Evolutionary conservation across 2,329 filamentous ascomycete species (phyloP), one percentile per base, ranked within the genome.

Genomic region (Cyclaneusma minus): DNA sequence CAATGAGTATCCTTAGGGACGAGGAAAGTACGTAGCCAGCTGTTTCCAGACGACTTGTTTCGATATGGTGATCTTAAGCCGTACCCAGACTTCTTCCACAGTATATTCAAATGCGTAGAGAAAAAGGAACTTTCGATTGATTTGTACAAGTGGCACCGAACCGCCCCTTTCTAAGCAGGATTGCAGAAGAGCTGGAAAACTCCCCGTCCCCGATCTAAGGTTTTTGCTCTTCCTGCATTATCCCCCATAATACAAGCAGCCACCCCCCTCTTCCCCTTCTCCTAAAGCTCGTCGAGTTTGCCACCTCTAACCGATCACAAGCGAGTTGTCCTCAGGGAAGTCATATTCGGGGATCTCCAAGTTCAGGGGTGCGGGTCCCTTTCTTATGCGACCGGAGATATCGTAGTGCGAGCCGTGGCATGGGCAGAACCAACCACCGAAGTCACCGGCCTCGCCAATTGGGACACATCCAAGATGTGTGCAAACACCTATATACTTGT

Each of bases 371-470:
- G 89, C 89, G 38, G 89, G 89, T 41, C 89, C 89, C 71, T 82
- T 94, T 66, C 89, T 77, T 70, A 93, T 82, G 60, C 89, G 84
- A 56, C 89, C 89, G 39, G 85, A 95, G 57, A 98, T 95, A 56
- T 98, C 89, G 73, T 98, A 98, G 69, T 98, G 89, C 44, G 85
- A 94, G 58, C 89, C 89, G 72, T 98, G 89, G 80, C 89, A 98
- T 41, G 89, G 89, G 68, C 89, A 98, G 79, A 98, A 98, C 89
- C 89, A 98, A 52, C 89, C 89, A 54, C 89, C 89, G 50, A 66
- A 98, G 60, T 98, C 91, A 56, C 89, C 89, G 39, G 89, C 83
- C 67, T 98, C 89, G 50, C 91, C 89, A 49, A 98, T 98, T 52
- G 89, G 89, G 44, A 98, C 89, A 71, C 89, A 98, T 62, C 89